Evolutionary conservation across 2,329 filamentous ascomycete genomes (phyloP).

Genomic region (Cladobotryum protrusum): DNA sequence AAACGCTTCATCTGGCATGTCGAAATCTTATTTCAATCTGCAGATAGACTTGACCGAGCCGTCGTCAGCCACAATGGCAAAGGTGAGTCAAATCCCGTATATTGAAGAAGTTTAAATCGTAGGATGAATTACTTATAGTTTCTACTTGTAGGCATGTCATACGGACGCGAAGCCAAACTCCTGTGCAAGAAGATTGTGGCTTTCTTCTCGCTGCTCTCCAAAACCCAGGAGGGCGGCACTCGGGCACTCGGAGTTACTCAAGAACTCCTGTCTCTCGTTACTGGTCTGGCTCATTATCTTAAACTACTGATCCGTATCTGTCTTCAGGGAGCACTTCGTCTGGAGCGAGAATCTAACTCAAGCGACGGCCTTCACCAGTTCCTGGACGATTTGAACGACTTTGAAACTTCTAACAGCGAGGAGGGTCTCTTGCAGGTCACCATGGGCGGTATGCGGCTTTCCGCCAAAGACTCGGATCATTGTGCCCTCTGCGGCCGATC

Average conservation of each 20-base stretch:
- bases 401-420: constrained; percentile 70
- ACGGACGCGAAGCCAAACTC: constrained; percentile 92
- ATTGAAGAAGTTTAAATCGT: background rate
- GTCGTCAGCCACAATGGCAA: constrained; percentile 67
- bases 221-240: constrained; percentile 86
- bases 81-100: constrained; percentile 46
- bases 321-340: constrained; percentile 82
- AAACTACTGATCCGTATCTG: constrained; percentile 97
- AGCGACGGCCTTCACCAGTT: constrained; percentile 75
- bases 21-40: constrained; percentile 83
- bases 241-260: constrained; percentile 93
- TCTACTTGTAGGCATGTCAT: constrained; percentile 63
- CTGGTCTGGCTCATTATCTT: constrained; percentile 91
- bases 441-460: constrained; percentile 58
- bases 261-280: constrained; percentile 94
- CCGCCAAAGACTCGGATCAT: constrained; percentile 74
- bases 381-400: constrained; percentile 72
- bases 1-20: constrained; percentile 96
- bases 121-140: background rate
- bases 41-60: constrained; percentile 73
- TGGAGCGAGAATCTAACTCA: constrained; percentile 76
- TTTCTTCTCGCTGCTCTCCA: constrained; percentile 91
- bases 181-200: constrained; percentile 99
- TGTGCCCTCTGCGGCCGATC: constrained; percentile 76
- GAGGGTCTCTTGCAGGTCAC: constrained; percentile 64